Conservation (phyloP, 148 eudicot genomes). For the Nepenthes gracilis region DNA sequence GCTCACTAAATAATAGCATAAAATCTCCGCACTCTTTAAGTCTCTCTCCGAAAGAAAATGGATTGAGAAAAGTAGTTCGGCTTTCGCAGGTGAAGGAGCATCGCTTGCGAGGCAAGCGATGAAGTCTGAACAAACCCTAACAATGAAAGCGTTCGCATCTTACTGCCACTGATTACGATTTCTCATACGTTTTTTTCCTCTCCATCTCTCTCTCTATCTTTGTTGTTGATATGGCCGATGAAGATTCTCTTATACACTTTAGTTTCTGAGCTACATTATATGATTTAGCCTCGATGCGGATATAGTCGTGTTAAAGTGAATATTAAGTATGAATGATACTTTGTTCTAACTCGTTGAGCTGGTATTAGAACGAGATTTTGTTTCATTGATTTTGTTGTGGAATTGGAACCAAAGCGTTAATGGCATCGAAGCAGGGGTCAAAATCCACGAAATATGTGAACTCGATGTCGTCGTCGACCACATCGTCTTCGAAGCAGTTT, state of each 20-base stretch:
- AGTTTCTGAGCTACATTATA: too few relatives aligned
- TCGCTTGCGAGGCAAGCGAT: conserved; percentile 63
- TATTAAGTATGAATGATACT: too few relatives aligned
- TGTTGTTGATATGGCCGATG: too few relatives aligned
- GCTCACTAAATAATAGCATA: too few relatives aligned
- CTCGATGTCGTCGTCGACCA: conserved; percentile 59
- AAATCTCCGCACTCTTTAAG: not conserved
- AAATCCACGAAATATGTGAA: conserved; percentile 39
- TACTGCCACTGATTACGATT: conserved; percentile 18
- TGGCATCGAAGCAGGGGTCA: conserved; percentile 48
- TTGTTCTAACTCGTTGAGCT: too few relatives aligned
- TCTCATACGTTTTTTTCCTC: not conserved
- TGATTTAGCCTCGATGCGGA: too few relatives aligned
- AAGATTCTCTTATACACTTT: too few relatives aligned
- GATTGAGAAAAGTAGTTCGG: conserved; percentile 1
- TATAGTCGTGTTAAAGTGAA: too few relatives aligned
- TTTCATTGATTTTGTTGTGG: too few relatives aligned
- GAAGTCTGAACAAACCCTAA: conserved; percentile 6
- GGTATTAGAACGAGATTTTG: too few relatives aligned
- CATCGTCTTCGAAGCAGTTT: conserved; percentile 60
- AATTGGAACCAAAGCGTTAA: too few relatives aligned
- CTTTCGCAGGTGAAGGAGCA: conserved; percentile 12
- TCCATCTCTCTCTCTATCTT: too few relatives aligned
- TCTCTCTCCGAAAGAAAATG: conserved; percentile 3
- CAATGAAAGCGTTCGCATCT: conserved; percentile 4